Evolutionary conservation across 179 eudicot genomes (phyloP).

Genomic region (Vitellaria paradoxa): DNA sequence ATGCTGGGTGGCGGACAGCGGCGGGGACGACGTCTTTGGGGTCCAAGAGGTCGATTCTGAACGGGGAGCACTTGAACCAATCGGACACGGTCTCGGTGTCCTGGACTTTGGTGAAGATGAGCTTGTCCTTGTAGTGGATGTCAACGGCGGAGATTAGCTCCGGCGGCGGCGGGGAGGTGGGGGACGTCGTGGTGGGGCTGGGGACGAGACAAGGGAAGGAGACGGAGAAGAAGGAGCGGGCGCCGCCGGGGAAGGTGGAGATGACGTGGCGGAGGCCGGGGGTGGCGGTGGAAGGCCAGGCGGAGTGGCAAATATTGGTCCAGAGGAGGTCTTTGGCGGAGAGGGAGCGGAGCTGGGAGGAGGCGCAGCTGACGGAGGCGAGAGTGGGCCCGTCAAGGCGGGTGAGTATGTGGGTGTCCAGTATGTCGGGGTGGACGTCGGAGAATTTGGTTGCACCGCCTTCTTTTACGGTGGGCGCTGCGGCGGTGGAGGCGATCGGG

Average conservation of each 20-base stretch:
- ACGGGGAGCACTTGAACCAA: conserved; percentile 84
- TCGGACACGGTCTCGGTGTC: conserved; percentile 62
- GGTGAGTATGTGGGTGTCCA: conserved; percentile 45
- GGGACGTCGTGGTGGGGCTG: conserved; percentile 16
- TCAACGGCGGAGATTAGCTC: conserved; percentile 53
- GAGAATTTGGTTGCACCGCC: no score
- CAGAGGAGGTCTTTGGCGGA: no score
- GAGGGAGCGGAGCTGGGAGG: conserved; percentile 13
- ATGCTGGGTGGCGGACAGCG: conserved; percentile 32
- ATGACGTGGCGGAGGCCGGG: conserved; percentile 46
- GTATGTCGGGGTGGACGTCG: no score
- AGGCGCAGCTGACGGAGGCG: conserved; percentile 53
- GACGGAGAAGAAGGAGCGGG: conserved; percentile 63
- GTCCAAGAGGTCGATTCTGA: conserved; percentile 64
- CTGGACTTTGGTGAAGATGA: conserved; percentile 47
- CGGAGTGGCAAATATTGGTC: conserved; percentile 37
- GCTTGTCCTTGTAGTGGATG: conserved; percentile 39
- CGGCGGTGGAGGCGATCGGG: no score
- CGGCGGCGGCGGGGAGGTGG: conserved; percentile 1
- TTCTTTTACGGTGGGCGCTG: no score
- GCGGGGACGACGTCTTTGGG: conserved; percentile 63
- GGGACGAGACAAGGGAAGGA: conserved; percentile 47
- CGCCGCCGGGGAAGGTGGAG: conserved; percentile 53
- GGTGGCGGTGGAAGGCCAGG: conserved; percentile 73
- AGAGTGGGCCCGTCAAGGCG: conserved; percentile 68